Evolutionary conservation across 805 yeast genomes (phyloP).

Genomic region (Yamadazyma phyllophila): DNA sequence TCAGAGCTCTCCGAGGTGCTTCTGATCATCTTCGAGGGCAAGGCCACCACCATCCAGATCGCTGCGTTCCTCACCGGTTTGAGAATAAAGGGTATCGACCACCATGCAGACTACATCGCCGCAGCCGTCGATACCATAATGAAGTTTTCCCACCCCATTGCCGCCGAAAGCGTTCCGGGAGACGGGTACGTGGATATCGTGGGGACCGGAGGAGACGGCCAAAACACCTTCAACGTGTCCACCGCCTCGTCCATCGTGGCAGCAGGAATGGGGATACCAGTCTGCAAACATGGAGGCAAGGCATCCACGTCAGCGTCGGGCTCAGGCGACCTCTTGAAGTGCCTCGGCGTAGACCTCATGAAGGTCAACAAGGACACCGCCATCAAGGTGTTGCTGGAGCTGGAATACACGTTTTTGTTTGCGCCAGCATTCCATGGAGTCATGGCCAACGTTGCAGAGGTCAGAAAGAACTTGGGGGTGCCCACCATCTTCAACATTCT

Average conservation of each 20-base stretch:
- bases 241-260: constrained; percentile 94
- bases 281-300: constrained; percentile 96
- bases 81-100: constrained; percentile 72
- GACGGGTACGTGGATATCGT: constrained; percentile 80
- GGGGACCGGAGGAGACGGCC: constrained; percentile 99
- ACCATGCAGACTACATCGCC: constrained; percentile 76
- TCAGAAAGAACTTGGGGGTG: constrained; percentile 77
- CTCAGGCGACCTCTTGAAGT: constrained; percentile 81
- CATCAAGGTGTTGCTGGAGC: constrained; percentile 51
- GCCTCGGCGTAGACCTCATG: constrained; percentile 79
- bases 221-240: constrained; percentile 93
- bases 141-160: constrained; percentile 59
- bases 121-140: constrained; percentile 78
- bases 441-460: constrained; percentile 75
- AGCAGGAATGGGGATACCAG: constrained; percentile 78
- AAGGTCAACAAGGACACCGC: constrained; percentile 64
- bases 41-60: constrained; percentile 65
- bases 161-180: constrained; percentile 40
- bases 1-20: constrained; percentile 65
- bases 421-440: constrained; percentile 96
- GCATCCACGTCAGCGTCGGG: constrained; percentile 94
- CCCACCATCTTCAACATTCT: constrained; percentile 93
- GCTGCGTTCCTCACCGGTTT: constrained; percentile 80
- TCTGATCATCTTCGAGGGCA: constrained; percentile 55
- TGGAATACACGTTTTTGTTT: constrained; percentile 66